These are phyloP conservation scores for Eucalyptus erythrocorys DNA, from an alignment of 345 rosid genomes.

Conservation along the genomic window DNA sequence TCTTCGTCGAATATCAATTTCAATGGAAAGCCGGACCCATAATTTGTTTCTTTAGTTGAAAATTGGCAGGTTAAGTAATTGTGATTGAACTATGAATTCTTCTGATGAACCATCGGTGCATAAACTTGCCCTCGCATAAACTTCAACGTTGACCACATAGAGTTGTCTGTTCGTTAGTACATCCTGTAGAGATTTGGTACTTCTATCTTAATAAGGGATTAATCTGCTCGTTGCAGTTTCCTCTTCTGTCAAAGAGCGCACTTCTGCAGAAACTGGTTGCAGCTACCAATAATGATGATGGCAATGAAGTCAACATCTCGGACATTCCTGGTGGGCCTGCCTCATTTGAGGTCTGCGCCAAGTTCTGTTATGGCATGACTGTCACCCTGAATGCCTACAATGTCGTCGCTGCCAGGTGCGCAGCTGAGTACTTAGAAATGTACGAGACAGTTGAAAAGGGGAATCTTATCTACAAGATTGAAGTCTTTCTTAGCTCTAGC, in stretches of 20 bases:
- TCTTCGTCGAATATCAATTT: neutral
- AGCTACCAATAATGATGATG: conserved; percentile 22
- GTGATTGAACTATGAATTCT: neutral
- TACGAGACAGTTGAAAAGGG: conserved; percentile 69
- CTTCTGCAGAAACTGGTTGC: conserved; percentile 50
- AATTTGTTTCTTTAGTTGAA: neutral
- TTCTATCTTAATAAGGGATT: neutral
- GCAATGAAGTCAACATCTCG: conserved; percentile 44
- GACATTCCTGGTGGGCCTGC: conserved; percentile 73
- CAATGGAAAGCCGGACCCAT: no score
- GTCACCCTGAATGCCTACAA: conserved; percentile 77
- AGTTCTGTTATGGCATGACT: conserved; percentile 78
- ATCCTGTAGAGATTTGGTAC: neutral
- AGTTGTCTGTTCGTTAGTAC: neutral
- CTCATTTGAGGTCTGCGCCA: conserved; percentile 78
- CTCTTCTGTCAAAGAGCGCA: conserved; percentile 71
- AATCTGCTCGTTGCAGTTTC: conserved; percentile 40
- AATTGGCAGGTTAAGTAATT: neutral
- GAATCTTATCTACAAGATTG: conserved; percentile 70
- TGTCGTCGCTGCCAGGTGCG: conserved; percentile 59
- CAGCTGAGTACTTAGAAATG: conserved; percentile 83
- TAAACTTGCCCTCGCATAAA: neutral
- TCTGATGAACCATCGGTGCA: neutral
- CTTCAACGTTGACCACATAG: neutral
- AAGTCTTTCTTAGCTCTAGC: conserved; percentile 69